Evolutionary conservation across 1,139 yeast genomes (phyloP).

Genomic region (Protomyces lactucae-debilis): DNA sequence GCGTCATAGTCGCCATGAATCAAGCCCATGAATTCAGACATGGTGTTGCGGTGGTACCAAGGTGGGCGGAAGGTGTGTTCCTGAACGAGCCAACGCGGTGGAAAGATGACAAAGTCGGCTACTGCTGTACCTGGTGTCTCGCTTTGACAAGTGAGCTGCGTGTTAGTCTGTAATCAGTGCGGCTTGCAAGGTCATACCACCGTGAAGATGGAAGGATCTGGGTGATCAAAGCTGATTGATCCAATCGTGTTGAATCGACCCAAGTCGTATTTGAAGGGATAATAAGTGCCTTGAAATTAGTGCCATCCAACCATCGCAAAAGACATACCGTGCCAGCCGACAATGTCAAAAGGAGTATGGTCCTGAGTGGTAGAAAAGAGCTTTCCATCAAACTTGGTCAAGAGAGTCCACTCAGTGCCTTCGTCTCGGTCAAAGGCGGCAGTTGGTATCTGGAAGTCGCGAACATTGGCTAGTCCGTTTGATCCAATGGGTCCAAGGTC

Average conservation of each 20-base stretch:
- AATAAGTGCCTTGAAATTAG: constrained; percentile 31
- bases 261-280: constrained; percentile 38
- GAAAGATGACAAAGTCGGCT: constrained; percentile 39
- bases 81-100: constrained; percentile 39
- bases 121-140: constrained; percentile 37
- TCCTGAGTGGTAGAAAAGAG: constrained; percentile 34
- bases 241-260: constrained; percentile 29
- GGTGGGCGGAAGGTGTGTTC: constrained; percentile 39
- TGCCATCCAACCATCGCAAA: background rate
- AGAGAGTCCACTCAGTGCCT: constrained; percentile 31
- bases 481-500: constrained; percentile 38
- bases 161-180: background rate
- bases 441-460: constrained; percentile 37
- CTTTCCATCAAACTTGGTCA: constrained; percentile 35
- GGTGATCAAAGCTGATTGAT: constrained; percentile 30
- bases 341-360: constrained; percentile 38
- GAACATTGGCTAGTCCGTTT: constrained; percentile 38
- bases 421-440: constrained; percentile 33
- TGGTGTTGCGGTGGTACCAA: constrained; percentile 38
- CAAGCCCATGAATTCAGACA: constrained; percentile 39
- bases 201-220: constrained; percentile 34
- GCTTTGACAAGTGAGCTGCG: constrained; percentile 35
- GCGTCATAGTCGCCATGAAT: constrained; percentile 36
- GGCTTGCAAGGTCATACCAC: constrained; percentile 27
- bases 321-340: constrained; percentile 38